Conservation (phyloP, 1,284 basidiomycete genomes). For the Wolfiporia cocos region DNA sequence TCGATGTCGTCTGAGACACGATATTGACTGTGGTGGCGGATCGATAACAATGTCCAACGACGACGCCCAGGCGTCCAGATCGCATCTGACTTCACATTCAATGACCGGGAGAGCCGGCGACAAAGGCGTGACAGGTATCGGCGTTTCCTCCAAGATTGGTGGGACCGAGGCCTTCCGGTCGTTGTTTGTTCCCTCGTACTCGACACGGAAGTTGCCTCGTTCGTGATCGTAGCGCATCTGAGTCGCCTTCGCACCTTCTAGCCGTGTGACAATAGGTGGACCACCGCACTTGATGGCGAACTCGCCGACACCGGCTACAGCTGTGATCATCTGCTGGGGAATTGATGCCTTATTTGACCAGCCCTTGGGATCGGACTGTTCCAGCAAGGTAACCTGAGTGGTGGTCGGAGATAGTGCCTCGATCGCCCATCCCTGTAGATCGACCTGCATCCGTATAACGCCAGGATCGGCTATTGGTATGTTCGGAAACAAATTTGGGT, state of each 20-base stretch:
- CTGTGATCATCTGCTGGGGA: slow-evolving; percentile 85
- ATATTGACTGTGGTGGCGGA: slow-evolving; percentile 84
- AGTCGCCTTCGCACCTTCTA: slow-evolving; percentile 75
- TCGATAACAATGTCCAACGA: slow-evolving; percentile 91
- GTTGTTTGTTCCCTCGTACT: slow-evolving; percentile 71
- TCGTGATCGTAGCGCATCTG: slow-evolving; percentile 86
- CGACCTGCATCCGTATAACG: slow-evolving; percentile 90
- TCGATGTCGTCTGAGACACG: slow-evolving; percentile 83
- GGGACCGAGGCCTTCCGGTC: slow-evolving; percentile 32
- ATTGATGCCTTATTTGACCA: slow-evolving; percentile 96
- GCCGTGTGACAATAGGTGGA: slow-evolving; percentile 82
- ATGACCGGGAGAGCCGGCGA: slow-evolving; percentile 46
- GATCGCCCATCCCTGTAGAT: slow-evolving; percentile 95
- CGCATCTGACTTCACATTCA: slow-evolving; percentile 94
- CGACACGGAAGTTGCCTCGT: slow-evolving; percentile 74
- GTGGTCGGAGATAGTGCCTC: slow-evolving; percentile 95
- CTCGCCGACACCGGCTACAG: slow-evolving; percentile 86
- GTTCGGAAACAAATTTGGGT: slow-evolving; percentile 79
- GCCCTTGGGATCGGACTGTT: slow-evolving; percentile 96
- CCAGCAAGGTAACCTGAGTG: slow-evolving; percentile 89
- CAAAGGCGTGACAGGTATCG: slow-evolving; percentile 7
- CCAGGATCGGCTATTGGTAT: slow-evolving; percentile 69
- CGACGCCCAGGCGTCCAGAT: slow-evolving; percentile 86
- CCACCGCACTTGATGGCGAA: slow-evolving; percentile 94
- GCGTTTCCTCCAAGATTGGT: slow-evolving; percentile 10